Evolutionary conservation across 352 stramenopile genomes (phyloP), one percentile per base, ranked within the genome.

Genomic region (Phytopythium helicoides): DNA sequence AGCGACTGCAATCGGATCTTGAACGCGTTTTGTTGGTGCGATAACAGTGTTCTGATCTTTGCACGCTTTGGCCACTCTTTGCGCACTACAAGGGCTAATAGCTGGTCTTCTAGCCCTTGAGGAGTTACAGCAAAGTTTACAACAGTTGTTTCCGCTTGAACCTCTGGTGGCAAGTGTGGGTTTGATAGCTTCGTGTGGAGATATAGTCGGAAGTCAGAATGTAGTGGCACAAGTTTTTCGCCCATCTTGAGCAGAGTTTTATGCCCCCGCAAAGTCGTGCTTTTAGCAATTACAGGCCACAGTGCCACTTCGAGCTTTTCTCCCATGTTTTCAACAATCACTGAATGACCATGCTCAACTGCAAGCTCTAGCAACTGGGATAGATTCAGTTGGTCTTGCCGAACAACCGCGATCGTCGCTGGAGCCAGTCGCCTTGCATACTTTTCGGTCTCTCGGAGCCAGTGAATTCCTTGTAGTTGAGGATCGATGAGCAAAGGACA

Each of bases 171-270:
- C 33, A 94, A 97, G 57, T 97, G 89, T 14, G 92, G 92, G 31
- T 97, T 97, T n/a, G 84, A 94, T 0, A 97, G 70, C 52, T 96
- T 98, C 2, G 92, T 98, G 56, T 97, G 92, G 7, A 98, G 52
- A 51, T 96, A 96, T 6, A 98, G 47, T 11, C 75, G 66, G 42
- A 97, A 97, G 16, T 85, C 64, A 2, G 62, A 21, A 52, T 94
- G 76, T 25, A 95, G 71, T 46, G 96, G 85, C 15, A 97, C 66
- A 9, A 97, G 58, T 35, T 96, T 92, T 49, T 96, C 89, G 11
- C 89, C 90, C 11, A 97, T 65, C 48, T 92, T 87, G 34, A 96
- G 52, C 3, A 90, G 55, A 12, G 62, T 86, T 50, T 88, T 90
- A 52, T 84, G 74, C 2, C 83, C 87, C 41, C 84, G 83, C 7